A percentile compares a stretch with the other conserved stretches of the same genome.
Evolutionary conservation across 2,329 filamentous ascomycete species (phyloP).

Genomic region (Penicillium polonicum): DNA sequence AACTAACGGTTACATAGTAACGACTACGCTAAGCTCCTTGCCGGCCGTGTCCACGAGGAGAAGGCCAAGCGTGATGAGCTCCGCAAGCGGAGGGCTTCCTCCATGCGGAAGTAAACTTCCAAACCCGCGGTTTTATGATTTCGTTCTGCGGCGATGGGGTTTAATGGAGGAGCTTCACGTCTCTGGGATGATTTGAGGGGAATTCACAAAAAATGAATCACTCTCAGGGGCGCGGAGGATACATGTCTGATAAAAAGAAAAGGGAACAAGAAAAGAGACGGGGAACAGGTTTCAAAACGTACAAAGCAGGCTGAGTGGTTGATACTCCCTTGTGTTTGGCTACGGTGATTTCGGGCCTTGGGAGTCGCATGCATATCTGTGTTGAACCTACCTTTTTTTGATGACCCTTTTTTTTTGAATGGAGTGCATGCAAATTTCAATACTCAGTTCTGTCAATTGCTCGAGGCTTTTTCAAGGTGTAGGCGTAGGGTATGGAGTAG

Average conservation of each 20-base stretch:
- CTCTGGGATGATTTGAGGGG: constrained; percentile 32
- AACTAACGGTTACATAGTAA: constrained; percentile 58
- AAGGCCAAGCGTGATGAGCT: constrained; percentile 90
- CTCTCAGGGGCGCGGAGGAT: constrained; percentile 21
- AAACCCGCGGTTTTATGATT: constrained; percentile 27
- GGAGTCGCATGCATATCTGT: constrained; percentile 23
- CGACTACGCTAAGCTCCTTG: constrained; percentile 93
- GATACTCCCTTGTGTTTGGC: constrained; percentile 20
- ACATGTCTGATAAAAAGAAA: constrained; percentile 28
- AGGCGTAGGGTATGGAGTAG: background rate
- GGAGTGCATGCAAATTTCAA: constrained; percentile 30
- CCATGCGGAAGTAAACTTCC: constrained; percentile 76
- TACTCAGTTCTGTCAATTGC: constrained; percentile 19
- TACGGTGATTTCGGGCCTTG: constrained; percentile 21
- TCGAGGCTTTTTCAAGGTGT: background rate
- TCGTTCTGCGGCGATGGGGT: constrained; percentile 32
- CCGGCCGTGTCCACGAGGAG: constrained; percentile 95
- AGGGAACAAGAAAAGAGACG: constrained; percentile 19
- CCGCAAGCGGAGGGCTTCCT: constrained; percentile 95
- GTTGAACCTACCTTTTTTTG: constrained; percentile 29
- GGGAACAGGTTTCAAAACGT: constrained; percentile 22
- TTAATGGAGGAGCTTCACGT: constrained; percentile 40
- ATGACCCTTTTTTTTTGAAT: constrained; percentile 28
- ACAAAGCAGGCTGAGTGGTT: constrained; percentile 22
- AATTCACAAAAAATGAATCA: constrained; percentile 22